Conservation (phyloP, 768 basidiomycete species). For the Kwoniella mangroviensis region DNA sequence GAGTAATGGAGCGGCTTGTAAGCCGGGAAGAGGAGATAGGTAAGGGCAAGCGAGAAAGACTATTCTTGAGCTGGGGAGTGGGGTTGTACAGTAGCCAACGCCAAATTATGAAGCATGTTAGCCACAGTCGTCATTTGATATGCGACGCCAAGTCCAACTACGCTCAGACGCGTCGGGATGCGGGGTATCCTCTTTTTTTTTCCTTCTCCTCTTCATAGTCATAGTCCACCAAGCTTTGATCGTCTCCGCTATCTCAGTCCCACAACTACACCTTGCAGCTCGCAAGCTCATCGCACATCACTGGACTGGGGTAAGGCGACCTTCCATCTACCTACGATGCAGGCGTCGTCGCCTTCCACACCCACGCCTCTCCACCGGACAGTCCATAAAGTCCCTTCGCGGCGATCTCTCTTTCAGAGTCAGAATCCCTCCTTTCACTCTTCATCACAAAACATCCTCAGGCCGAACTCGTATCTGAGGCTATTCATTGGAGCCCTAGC, state of each 20-base stretch:
- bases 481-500: conserved; percentile 40
- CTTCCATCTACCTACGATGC: conserved; percentile 8
- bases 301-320: background rate
- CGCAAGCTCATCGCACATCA: background rate
- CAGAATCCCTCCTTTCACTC: background rate
- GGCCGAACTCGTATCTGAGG: conserved; percentile 25
- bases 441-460: background rate
- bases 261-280: background rate
- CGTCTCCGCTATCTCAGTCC: background rate
- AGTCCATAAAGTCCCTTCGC: conserved; percentile 18
- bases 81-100: too few species aligned
- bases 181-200: background rate
- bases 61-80: too few species aligned
- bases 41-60: too few species aligned
- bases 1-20: too few species aligned
- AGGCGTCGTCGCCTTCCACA: conserved; percentile 10
- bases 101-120: too few species aligned
- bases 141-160: background rate
- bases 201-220: background rate
- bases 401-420: conserved; percentile 1
- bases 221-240: too few species aligned
- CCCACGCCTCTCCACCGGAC: conserved; percentile 28
- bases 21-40: too few species aligned
- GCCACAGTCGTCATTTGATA: background rate
- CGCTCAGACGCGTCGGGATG: background rate